Base-by-base conservation (phyloP, 768 basidiomycete genomes). In the Asterophora lycoperdoides region DNA sequence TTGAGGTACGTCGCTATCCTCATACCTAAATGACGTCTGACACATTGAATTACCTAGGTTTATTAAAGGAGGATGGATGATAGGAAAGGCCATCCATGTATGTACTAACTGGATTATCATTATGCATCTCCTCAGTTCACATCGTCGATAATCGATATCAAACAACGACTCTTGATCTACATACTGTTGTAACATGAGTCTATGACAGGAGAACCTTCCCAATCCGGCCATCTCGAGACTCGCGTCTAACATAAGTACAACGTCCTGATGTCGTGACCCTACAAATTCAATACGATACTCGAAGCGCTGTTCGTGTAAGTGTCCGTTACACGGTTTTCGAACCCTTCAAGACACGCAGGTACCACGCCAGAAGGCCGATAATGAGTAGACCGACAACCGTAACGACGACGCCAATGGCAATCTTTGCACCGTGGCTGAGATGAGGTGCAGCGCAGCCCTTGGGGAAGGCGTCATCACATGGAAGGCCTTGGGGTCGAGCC, bases 401-500 rank as follows among this genome's bases (percentile, higher is more conserved):
- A 37, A 92, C 68, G 15, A 83, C 66, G 28, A 83, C 74, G 0
- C 77, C 89, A 65, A 94, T 78, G 0, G 81, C 89, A 44, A 92
- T 82, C 59, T 79, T 80, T 4, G 68, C 83, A 23, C 71, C 75
- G 49, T 61, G 77, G 55, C 80, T 78, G n/a, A 93, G 72, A 18
- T 71, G 69, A 5, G 74, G 72, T 5, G 69, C 66, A 48, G 63
- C 56, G 54, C 83, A 86, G 4, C 77, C 79, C 9, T 71, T 65
- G 17, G 65, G 62, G 59, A 88, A 79, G 13, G 76, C 91, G 32
- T 75, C 74, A 55, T 94, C 93, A 62, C 93, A 94, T 2, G 92
- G 93, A 51, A 71, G 65, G 29, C 88, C 90, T 6, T 68, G 62
- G 0, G 89, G 89, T 55, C 71, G 74, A 34, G 77, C 75, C 48